Conservation (phyloP, 257 asterid genomes). For the Verbascum thapsus region DNA sequence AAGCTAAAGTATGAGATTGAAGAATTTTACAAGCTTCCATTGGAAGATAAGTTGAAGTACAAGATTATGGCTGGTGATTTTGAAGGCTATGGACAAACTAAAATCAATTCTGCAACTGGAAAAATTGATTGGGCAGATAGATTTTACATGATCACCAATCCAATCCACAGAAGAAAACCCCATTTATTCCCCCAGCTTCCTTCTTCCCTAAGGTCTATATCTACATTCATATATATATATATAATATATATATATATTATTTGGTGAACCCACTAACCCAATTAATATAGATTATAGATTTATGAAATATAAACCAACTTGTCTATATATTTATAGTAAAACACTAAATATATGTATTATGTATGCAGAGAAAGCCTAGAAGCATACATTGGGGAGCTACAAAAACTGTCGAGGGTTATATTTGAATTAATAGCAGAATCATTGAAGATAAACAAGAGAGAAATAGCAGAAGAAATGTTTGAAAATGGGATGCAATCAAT, state of each 20-base stretch:
- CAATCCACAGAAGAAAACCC: conserved; percentile 45
- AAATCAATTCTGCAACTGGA: conserved; percentile 33
- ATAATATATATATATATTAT: not conserved
- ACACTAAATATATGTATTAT: no score
- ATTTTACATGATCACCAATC: conserved; percentile 57
- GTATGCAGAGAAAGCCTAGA: conserved; percentile 58
- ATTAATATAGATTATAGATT: no score
- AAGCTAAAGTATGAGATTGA: conserved; percentile 52
- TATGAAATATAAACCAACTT: no score
- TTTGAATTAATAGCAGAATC: conserved; percentile 40
- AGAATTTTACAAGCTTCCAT: conserved; percentile 59
- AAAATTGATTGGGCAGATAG: conserved; percentile 71
- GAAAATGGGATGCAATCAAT: conserved; percentile 64
- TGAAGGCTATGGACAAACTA: conserved; percentile 62
- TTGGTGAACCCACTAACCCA: no score
- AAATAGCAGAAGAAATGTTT: conserved; percentile 41
- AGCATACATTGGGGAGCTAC: conserved; percentile 43
- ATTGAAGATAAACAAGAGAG: conserved; percentile 37
- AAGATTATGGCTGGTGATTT: conserved; percentile 44
- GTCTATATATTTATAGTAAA: no score
- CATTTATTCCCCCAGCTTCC: conserved; percentile 68
- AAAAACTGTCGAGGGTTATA: conserved; percentile 39
- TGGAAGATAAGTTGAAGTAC: conserved; percentile 53
- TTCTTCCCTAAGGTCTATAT: conserved; percentile 49
- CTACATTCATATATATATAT: not conserved